Conservation (phyloP, 1,284 basidiomycete species). For the Cryptococcus maquisensis region DNA sequence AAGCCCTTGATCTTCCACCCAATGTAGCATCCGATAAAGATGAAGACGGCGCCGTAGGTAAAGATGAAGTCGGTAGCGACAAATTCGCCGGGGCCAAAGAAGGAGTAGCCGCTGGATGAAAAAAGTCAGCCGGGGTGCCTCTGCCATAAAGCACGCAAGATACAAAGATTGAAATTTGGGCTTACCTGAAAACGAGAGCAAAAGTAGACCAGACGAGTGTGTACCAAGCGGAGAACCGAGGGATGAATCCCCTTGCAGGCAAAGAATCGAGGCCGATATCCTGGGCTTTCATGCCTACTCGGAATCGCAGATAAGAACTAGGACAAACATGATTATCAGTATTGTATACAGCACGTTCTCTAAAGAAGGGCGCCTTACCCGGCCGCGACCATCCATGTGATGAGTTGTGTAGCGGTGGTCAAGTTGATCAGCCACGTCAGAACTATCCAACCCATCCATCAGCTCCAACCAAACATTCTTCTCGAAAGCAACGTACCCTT, state of each 20-base stretch:
- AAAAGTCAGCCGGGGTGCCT: background rate
- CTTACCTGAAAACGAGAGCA: constrained; percentile 26
- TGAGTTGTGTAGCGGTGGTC: constrained; percentile 26
- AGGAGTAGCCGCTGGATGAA: constrained; percentile 20
- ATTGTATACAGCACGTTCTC: background rate
- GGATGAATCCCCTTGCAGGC: constrained; percentile 15
- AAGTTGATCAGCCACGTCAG: constrained; percentile 34
- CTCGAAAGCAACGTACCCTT: background rate
- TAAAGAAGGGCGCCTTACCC: constrained; percentile 5
- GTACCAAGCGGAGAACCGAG: constrained; percentile 27
- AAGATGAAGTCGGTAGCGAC: constrained; percentile 25
- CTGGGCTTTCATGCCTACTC: constrained; percentile 27
- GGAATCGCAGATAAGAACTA: constrained; percentile 30
- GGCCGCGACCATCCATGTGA: constrained; percentile 24
- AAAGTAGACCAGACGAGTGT: constrained; percentile 25
- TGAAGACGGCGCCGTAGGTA: constrained; percentile 33
- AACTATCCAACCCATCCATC: constrained; percentile 3
- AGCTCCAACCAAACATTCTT: no score
- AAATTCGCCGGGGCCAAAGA: constrained; percentile 26
- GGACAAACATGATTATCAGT: background rate
- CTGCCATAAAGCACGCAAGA: no score
- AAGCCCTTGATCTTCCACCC: constrained; percentile 25
- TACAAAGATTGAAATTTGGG: no score
- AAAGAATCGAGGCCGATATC: constrained; percentile 20
- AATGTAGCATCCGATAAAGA: constrained; percentile 31